Evolutionary conservation across 1,139 yeast genomes (phyloP).

Genomic region (Candida mesenterica): DNA sequence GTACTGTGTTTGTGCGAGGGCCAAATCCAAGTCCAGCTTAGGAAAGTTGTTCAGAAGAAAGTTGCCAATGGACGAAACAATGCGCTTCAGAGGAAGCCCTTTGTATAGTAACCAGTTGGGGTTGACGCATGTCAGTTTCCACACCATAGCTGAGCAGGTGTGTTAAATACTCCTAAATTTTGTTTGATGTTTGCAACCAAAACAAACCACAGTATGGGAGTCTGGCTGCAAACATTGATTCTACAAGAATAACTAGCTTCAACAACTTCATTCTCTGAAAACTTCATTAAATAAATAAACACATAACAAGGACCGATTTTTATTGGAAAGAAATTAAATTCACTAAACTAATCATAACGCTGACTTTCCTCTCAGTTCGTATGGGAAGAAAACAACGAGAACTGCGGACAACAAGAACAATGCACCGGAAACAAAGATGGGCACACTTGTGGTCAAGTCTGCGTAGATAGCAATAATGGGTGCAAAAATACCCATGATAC

Average conservation of each 20-base stretch:
- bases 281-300: no score
- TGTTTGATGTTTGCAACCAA: no score
- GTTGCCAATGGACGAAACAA: not conserved
- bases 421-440: slow-evolving; percentile 45
- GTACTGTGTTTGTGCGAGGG: slow-evolving; percentile 20
- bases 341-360: no score
- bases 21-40: slow-evolving; percentile 8
- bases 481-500: slow-evolving; percentile 44
- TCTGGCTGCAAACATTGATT: no score
- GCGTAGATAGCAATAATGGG: slow-evolving; percentile 47
- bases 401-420: slow-evolving; percentile 36
- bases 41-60: slow-evolving; percentile 8
- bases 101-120: not conserved
- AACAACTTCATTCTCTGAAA: no score
- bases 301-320: no score
- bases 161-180: no score
- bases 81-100: not conserved
- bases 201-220: no score
- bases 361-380: slow-evolving; percentile 32
- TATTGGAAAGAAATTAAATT: no score
- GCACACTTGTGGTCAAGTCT: slow-evolving; percentile 41
- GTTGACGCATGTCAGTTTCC: slow-evolving; percentile 1
- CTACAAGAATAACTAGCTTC: no score
- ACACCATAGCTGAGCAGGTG: no score
- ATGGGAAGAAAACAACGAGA: slow-evolving; percentile 37